These are phyloP conservation scores for Backusella sp. DNA, from an alignment of 192 early-diverging fungal species.

Conservation along the genomic window DNA sequence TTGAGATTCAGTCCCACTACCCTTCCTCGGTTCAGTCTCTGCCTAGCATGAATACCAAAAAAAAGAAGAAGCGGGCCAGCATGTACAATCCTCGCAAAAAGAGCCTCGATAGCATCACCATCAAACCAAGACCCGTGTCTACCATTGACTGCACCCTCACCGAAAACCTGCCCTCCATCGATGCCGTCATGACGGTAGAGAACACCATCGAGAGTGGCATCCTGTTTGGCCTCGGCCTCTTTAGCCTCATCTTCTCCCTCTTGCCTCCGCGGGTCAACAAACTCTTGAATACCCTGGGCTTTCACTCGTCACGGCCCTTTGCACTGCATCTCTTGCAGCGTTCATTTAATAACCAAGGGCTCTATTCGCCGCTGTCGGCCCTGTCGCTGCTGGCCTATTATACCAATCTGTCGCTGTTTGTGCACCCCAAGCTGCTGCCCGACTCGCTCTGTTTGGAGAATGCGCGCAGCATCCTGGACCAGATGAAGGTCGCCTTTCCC, in stretches of 20 bases:
- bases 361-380: constrained; percentile 26
- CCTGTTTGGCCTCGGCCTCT: constrained; percentile 36
- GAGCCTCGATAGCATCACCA: background rate
- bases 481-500: constrained; percentile 26
- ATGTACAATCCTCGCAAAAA: background rate
- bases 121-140: background rate
- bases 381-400: constrained; percentile 32
- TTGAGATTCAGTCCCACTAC: background rate
- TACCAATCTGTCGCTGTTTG: constrained; percentile 34
- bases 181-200: background rate
- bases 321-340: constrained; percentile 31
- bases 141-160: background rate
- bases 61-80: background rate
- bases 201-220: constrained; percentile 29
- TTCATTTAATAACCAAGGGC: constrained; percentile 22
- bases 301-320: constrained; percentile 34
- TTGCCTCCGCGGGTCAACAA: constrained; percentile 34
- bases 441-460: constrained; percentile 21
- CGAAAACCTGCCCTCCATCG: background rate
- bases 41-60: background rate
- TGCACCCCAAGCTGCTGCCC: constrained; percentile 25
- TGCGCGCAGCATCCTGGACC: constrained; percentile 21
- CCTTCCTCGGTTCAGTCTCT: background rate
- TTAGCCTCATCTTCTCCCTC: constrained; percentile 38
- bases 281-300: constrained; percentile 32